These are phyloP conservation scores for Coemansia furcata DNA, from an alignment of 192 early-diverging fungal species.

Conservation along the genomic window DNA sequence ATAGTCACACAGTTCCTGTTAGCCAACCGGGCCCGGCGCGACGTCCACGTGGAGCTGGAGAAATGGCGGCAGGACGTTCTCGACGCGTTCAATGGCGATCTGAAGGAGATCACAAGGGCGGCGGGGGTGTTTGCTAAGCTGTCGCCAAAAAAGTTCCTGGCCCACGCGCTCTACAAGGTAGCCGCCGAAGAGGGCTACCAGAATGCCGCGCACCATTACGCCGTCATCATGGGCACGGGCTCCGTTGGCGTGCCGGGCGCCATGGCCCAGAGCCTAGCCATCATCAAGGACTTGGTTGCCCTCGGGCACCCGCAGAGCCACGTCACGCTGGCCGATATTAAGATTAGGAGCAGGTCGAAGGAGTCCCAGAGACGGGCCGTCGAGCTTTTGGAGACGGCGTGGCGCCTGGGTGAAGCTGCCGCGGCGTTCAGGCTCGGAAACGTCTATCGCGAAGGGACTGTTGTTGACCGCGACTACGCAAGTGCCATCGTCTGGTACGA, in stretches of 20 bases:
- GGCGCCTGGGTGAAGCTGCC: neutral
- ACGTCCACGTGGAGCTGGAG: constrained; percentile 13
- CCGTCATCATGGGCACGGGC: constrained; percentile 16
- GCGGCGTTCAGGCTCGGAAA: constrained; percentile 28
- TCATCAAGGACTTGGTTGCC: constrained; percentile 15
- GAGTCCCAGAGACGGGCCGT: constrained; percentile 4
- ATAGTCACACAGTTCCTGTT: constrained; percentile 14
- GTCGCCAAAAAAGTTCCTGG: constrained; percentile 21
- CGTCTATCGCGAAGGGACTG: constrained; percentile 15
- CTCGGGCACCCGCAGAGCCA: constrained; percentile 18
- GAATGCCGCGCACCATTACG: constrained; percentile 26
- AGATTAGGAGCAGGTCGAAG: constrained; percentile 1
- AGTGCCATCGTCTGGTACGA: constrained; percentile 27
- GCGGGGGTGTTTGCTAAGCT: constrained; percentile 13
- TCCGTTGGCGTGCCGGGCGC: neutral
- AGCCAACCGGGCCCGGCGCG: neutral
- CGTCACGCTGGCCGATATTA: constrained; percentile 17
- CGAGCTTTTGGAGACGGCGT: constrained; percentile 20
- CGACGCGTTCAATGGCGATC: constrained; percentile 8
- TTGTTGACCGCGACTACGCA: neutral
- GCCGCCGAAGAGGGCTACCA: constrained; percentile 40
- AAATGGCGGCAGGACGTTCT: constrained; percentile 27
- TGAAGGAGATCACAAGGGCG: constrained; percentile 17
- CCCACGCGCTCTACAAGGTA: constrained; percentile 35
- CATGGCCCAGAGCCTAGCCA: neutral